Evolutionary conservation across 345 rosid species (phyloP), one percentile per base, ranked within the genome.

Genomic region (Punica granatum): DNA sequence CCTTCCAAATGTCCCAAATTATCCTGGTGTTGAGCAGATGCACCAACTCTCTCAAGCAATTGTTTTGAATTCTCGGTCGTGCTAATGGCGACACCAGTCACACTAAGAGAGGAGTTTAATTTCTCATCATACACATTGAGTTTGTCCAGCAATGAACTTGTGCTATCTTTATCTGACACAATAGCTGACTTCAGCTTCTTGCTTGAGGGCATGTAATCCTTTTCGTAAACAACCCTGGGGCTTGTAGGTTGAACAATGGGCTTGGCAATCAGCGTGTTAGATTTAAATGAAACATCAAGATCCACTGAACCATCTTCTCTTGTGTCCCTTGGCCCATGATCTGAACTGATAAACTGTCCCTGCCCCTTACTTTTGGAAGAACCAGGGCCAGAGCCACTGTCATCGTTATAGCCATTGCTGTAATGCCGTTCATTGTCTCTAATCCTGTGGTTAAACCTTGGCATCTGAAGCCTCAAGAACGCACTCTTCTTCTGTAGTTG

Each of bases 281-380:
- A 90, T 73, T 92, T 82, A 77, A 86, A 92, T 63, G 93, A 87
- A 75, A 90, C 94, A 79, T 93, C 92, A 67, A 93, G 94, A 76
- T 90, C 86, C 19, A 89, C 84, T 18, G 88, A 83, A 66, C 77
- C 80, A 72, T 77, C 82, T 66, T 75, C 85, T 68, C 87, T 84
- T 49, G 65, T 80, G 77, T 85, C 81, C 73, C 71, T 80, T 67
- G 72, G 43, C 34, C 64, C 83, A 64, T 64, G 72, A 76, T 74
- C 85, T 2, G 75, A 67, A 72, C 69, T 66, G 23, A 70, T 71
- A 66, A 70, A 65, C 69, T 67, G 79, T 68, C 84, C 96, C 69
- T 80, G 79, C 70, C 84, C 97, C 70, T 80, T 85, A 48, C 82
- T 79, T 68, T 85, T 79, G 37, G 73, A 80, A 25, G 79, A 73